Base-by-base conservation (phyloP, 805 yeast species). In the Candida sithepensis region DNA sequence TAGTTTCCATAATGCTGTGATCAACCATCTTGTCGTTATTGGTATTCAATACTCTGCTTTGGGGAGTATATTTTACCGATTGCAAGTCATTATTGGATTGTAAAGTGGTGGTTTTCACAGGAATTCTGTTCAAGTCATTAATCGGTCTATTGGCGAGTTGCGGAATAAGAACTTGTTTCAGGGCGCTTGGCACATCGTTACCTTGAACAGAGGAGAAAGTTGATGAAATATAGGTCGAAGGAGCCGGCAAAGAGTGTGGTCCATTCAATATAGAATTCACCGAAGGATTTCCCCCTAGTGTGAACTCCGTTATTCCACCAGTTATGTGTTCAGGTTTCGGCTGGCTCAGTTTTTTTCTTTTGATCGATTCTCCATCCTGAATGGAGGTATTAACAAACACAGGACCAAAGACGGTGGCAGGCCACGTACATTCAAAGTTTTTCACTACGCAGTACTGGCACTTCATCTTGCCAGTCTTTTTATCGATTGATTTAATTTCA, bases 341-440 rank as follows among this genome's bases (percentile, higher is more conserved):
- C 10, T 42, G 49, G 4, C 28, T 22, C 12, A 46, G 21, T 22
- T 39, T 46, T 38, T 42, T 48, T n/a, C 26, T 38, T 18, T 45
- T 42, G 2, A 48, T 48, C 3, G 28, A 23, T 23, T 48, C 49
- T n/a, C 39, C 46, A 36, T 48, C 49, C 10, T 48, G 44, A 9
- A 42, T 13, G 3, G 49, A 48, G 1, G 49, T 16, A 34, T 48
- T 48, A 10, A 48, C 44, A 21, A 48, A 48, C 1, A 48, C 46
- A 0, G 51, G 49, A 2, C 51, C 51, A 39, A 48, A 48, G 4
- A 38, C 42, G 0, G 48, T 39, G 7, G 51, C 51, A 10, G 51
- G 51, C 51, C 51, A 48, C 7, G 38, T 34, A 24, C 51, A 48
- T 4, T 48, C 49, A 16, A 39, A 19, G 6, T 39, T 38, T 34